Conservation (phyloP, 441 rosid species). For the Mallotus japonicus region DNA sequence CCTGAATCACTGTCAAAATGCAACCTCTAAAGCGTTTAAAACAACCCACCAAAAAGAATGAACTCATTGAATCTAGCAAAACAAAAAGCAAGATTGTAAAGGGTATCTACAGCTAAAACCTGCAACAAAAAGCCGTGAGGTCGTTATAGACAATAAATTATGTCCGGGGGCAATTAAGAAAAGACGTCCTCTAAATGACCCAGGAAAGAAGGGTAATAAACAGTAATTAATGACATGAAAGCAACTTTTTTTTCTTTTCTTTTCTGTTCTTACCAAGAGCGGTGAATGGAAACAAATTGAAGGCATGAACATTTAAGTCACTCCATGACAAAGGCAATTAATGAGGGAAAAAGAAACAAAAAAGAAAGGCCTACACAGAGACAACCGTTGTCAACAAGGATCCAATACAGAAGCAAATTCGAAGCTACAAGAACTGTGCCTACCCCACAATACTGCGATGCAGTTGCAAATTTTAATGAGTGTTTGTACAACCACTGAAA, state of each 20-base stretch:
- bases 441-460: slow-evolving; percentile 36
- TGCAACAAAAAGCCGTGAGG: slow-evolving; percentile 30
- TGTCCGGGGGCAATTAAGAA: slow-evolving; percentile 21
- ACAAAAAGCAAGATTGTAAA: slow-evolving; percentile 15
- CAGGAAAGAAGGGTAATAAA: slow-evolving; percentile 33
- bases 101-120: slow-evolving; percentile 22
- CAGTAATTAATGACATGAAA: slow-evolving; percentile 36
- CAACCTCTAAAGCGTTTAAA: slow-evolving; percentile 19
- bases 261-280: slow-evolving; percentile 25
- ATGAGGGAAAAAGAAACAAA: slow-evolving; percentile 27
- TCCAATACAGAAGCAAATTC: slow-evolving; percentile 23
- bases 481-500: slow-evolving; percentile 11
- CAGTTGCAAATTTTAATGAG: slow-evolving; percentile 35
- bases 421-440: slow-evolving; percentile 24
- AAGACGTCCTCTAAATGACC: slow-evolving; percentile 27
- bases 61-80: slow-evolving; percentile 27
- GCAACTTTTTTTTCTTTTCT: slow-evolving; percentile 26
- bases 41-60: slow-evolving; percentile 23
- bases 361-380: slow-evolving; percentile 27
- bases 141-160: slow-evolving; percentile 39
- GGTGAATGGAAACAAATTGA: slow-evolving; percentile 32
- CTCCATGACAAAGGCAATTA: slow-evolving; percentile 35
- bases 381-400: slow-evolving; percentile 20
- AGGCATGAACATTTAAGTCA: slow-evolving; percentile 32
- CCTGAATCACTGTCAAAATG: slow-evolving; percentile 22